Conservation (phyloP, 192 early-diverging fungal genomes). For the Funneliformis mosseae region DNA sequence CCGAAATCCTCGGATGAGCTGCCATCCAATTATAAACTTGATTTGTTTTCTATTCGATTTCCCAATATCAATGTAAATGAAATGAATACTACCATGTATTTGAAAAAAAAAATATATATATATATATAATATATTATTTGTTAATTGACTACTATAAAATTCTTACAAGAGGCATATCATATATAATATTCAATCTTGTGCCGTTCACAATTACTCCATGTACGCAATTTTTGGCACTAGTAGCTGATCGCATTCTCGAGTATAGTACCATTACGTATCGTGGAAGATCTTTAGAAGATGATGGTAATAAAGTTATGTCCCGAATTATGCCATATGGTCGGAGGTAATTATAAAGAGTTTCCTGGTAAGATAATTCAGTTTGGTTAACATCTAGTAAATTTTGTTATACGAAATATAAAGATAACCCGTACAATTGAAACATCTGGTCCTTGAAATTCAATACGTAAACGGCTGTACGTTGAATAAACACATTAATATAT, state of each 20-base stretch:
- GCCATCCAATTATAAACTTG: slow-evolving; percentile 64
- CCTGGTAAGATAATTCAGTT: slow-evolving; percentile 28
- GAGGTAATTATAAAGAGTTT: slow-evolving; percentile 73
- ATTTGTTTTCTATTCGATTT: slow-evolving; percentile 50
- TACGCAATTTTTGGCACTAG: slow-evolving; percentile 89
- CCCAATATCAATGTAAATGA: slow-evolving; percentile 32
- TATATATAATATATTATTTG: slow-evolving; percentile 3
- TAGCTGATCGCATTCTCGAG: slow-evolving; percentile 75
- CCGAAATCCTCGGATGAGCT: slow-evolving; percentile 68
- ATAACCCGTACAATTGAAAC: slow-evolving; percentile 46
- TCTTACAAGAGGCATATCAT: slow-evolving; percentile 56
- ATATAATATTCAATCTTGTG: slow-evolving; percentile 64
- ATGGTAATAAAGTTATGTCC: slow-evolving; percentile 67
- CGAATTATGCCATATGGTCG: slow-evolving; percentile 81
- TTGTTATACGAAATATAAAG: slow-evolving; percentile 2
- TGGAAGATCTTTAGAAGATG: slow-evolving; percentile 71
- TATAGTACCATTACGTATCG: slow-evolving; percentile 83
- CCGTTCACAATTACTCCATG: slow-evolving; percentile 76
- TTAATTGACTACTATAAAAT: slow-evolving; percentile 8
- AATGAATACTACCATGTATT: slow-evolving; percentile 21
- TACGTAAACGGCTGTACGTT: slow-evolving; percentile 48
- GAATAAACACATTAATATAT: slow-evolving; percentile 44
- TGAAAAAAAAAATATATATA: no score
- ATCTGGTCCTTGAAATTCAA: slow-evolving; percentile 81
- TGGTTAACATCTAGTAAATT: background rate